These are phyloP conservation scores for Beverwykella pulmonaria DNA, from an alignment of 495 filamentous ascomycete species.

Conservation along the genomic window DNA sequence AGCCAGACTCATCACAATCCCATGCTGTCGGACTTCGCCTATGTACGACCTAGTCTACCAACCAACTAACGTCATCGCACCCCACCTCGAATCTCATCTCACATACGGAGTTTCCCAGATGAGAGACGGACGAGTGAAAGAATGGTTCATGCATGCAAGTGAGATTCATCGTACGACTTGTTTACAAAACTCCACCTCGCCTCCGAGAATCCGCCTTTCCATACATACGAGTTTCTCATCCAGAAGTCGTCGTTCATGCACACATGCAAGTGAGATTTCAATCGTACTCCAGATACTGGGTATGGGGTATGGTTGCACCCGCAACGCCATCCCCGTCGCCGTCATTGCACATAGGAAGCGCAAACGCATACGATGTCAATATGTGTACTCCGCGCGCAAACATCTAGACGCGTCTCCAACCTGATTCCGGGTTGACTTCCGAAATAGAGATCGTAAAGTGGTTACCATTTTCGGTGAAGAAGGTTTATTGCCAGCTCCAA, in stretches of 20 bases:
- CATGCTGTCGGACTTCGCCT: slow-evolving; percentile 37
- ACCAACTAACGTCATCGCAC: neutral
- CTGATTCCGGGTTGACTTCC: neutral
- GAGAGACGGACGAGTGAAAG: neutral
- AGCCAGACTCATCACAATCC: slow-evolving; percentile 7
- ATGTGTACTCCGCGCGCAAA: neutral
- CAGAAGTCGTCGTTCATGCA: too few species aligned
- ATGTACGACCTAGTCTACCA: too few species aligned
- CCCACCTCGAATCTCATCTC: neutral
- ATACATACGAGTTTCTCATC: too few species aligned
- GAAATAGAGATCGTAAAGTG: too few species aligned
- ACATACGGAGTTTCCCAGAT: neutral
- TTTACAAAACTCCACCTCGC: too few species aligned
- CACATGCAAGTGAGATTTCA: slow-evolving; percentile 9
- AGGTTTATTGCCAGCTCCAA: too few species aligned
- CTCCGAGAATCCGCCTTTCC: too few species aligned
- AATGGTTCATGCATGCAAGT: slow-evolving; percentile 3
- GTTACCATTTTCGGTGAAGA: too few species aligned
- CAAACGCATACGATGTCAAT: neutral
- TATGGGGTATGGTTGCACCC: neutral
- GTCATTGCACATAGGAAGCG: neutral
- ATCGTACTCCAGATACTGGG: neutral
- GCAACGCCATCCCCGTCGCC: neutral
- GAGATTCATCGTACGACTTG: neutral
- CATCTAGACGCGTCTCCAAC: neutral